Percentiles rank a stretch among this genome's conserved stretches.
Conservation (phyloP, 768 basidiomycete species). For the Lyophyllum atratum region DNA sequence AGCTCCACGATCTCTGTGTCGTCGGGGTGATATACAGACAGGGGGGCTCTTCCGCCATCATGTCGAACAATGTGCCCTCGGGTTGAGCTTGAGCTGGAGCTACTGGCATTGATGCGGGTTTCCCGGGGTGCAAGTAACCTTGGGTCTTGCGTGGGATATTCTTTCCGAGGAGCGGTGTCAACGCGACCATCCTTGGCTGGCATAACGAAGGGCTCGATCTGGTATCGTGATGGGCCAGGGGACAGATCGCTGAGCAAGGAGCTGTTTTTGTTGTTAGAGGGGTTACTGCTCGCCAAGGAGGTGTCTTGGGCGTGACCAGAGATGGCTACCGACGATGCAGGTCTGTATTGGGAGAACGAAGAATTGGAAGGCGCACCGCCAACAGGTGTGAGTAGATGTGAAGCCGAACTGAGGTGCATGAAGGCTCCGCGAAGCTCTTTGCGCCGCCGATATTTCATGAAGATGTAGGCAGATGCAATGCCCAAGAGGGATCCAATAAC, state of each 20-base stretch:
- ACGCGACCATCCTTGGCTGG: slow-evolving; percentile 36
- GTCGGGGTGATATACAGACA: slow-evolving; percentile 56
- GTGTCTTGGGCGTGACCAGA: slow-evolving; percentile 15
- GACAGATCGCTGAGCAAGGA: slow-evolving; percentile 12
- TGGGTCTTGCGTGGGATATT: neutral
- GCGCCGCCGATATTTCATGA: slow-evolving; percentile 30
- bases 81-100: slow-evolving; percentile 30
- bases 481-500: slow-evolving; percentile 38
- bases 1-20: slow-evolving; percentile 63
- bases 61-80: slow-evolving; percentile 56
- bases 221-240: slow-evolving; percentile 26
- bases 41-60: slow-evolving; percentile 56
- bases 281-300: slow-evolving; percentile 16
- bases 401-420: slow-evolving; percentile 25
- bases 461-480: slow-evolving; percentile 28
- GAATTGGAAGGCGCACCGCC: slow-evolving; percentile 17
- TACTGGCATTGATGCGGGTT: neutral
- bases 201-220: slow-evolving; percentile 45
- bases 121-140: neutral
- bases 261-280: slow-evolving; percentile 6
- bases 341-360: slow-evolving; percentile 24
- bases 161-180: slow-evolving; percentile 3
- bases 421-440: slow-evolving; percentile 24
- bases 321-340: slow-evolving; percentile 26
- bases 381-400: slow-evolving; percentile 21